Percentiles rank a stretch among this genome's conserved stretches.
phyloP scores from a whole-genome alignment of 352 stramenopile species.

The Phytopythium montanum region DNA sequence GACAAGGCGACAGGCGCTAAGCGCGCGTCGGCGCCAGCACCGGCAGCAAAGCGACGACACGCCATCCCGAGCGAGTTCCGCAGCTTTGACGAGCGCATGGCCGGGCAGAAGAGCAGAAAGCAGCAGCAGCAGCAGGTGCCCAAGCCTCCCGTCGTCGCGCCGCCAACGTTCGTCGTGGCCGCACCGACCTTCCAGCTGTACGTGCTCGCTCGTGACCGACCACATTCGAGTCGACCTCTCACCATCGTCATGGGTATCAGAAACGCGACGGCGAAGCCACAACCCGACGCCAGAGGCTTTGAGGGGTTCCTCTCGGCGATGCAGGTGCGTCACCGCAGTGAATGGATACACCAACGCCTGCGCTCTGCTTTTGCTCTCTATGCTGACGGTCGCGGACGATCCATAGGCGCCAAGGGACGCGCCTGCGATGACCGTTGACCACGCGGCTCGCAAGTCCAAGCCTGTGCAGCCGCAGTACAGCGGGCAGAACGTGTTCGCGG shows the following conservation, averaged over 20 bases:
- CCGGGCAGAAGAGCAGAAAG: constrained; percentile 25
- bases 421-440: constrained; percentile 15
- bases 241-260: background rate
- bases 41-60: constrained; percentile 23
- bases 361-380: background rate
- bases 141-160: constrained; percentile 31
- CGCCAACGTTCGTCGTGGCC: constrained; percentile 58
- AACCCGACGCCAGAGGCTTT: constrained; percentile 53
- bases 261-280: constrained; percentile 18
- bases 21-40: constrained; percentile 19
- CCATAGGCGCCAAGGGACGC: constrained; percentile 35
- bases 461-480: constrained; percentile 29
- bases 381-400: background rate
- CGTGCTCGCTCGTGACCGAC: constrained; percentile 21
- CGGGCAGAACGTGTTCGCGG: constrained; percentile 54
- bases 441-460: constrained; percentile 21
- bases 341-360: background rate
- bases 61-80: constrained; percentile 57
- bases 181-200: constrained; percentile 75
- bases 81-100: constrained; percentile 79
- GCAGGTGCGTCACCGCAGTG: constrained; percentile 21
- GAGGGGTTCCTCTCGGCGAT: constrained; percentile 63
- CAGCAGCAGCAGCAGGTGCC: constrained; percentile 13
- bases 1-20: constrained; percentile 36
- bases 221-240: background rate